phyloP scores from a whole-genome alignment of 352 stramenopile genomes.

The Pythium insidiosum region DNA sequence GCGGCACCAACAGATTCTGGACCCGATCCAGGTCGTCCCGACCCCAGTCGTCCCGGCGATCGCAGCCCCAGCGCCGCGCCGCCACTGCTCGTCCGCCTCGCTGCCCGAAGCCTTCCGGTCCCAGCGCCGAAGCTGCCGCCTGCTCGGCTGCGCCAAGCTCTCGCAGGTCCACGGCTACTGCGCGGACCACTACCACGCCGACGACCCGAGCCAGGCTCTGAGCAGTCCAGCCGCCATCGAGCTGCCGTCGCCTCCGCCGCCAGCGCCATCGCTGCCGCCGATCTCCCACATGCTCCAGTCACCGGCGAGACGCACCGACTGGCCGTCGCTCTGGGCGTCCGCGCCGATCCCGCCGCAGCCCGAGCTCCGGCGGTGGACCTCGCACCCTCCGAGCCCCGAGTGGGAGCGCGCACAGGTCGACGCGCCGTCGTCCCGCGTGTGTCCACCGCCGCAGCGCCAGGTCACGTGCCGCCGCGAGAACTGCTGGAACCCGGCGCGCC shows the following conservation, averaged over 20 bases:
- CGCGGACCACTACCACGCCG: constrained; percentile 43
- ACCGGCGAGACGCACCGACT: too few relatives aligned
- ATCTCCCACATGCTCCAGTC: too few relatives aligned
- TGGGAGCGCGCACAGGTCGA: too few relatives aligned
- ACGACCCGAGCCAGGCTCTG: constrained; percentile 1
- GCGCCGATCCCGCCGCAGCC: too few relatives aligned
- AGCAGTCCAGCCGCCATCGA: constrained; percentile 1
- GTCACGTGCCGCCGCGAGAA: constrained; percentile 53
- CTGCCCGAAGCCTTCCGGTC: too few relatives aligned
- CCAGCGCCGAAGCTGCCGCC: constrained; percentile 32
- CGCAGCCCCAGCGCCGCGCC: constrained; percentile 18
- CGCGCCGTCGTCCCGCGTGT: neutral
- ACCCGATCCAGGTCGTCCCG: too few relatives aligned
- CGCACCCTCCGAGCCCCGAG: too few relatives aligned
- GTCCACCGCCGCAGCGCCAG: neutral
- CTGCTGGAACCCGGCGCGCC: constrained; percentile 61
- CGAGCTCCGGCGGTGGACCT: too few relatives aligned
- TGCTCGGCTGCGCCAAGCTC: constrained; percentile 49
- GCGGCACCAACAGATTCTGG: too few relatives aligned
- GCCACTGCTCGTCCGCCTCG: too few relatives aligned
- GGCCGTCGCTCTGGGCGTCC: too few relatives aligned
- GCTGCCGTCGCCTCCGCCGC: constrained; percentile 8
- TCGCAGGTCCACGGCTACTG: constrained; percentile 63
- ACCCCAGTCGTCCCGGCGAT: too few relatives aligned
- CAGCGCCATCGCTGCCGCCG: neutral